Evolutionary conservation across 768 basidiomycete species (phyloP).

Genomic region (Pilatotrama ljubarskyi): DNA sequence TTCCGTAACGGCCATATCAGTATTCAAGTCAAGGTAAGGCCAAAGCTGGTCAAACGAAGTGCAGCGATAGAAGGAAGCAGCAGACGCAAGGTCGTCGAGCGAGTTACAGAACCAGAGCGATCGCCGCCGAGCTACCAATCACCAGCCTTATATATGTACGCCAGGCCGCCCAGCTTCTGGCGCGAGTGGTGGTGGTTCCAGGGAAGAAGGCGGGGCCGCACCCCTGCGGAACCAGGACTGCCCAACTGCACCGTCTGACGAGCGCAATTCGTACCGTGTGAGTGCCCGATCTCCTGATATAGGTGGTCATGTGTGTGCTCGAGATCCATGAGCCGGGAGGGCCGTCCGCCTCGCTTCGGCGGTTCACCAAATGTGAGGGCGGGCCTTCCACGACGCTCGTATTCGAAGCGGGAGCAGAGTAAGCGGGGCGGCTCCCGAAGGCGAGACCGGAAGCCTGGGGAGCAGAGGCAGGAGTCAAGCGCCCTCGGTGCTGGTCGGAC

Average conservation of each 20-base stretch:
- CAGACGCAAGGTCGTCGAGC: neutral
- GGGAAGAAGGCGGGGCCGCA: conserved; percentile 4
- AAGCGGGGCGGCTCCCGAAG: neutral
- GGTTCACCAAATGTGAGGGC: neutral
- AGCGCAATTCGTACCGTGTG: conserved; percentile 6
- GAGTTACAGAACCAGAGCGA: neutral
- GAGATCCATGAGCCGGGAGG: conserved; percentile 2
- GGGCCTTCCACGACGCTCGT: conserved; percentile 5
- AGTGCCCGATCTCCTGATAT: conserved; percentile 12
- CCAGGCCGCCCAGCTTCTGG: neutral
- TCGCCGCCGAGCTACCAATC: neutral
- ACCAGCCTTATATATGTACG: conserved; percentile 6
- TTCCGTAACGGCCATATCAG: conserved; percentile 5
- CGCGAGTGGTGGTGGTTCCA: neutral
- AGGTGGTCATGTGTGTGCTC: conserved; percentile 15
- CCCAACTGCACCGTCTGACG: neutral
- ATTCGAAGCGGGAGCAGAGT: neutral
- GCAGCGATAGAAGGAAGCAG: neutral
- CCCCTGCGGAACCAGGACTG: neutral
- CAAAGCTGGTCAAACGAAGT: neutral
- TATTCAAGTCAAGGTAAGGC: neutral
- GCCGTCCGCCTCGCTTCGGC: neutral
- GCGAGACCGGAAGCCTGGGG: no score
- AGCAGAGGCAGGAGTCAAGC: no score
- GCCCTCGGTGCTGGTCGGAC: no score